phyloP scores from a whole-genome alignment of 257 asterid species.

The Euphrasia confusa region DNA sequence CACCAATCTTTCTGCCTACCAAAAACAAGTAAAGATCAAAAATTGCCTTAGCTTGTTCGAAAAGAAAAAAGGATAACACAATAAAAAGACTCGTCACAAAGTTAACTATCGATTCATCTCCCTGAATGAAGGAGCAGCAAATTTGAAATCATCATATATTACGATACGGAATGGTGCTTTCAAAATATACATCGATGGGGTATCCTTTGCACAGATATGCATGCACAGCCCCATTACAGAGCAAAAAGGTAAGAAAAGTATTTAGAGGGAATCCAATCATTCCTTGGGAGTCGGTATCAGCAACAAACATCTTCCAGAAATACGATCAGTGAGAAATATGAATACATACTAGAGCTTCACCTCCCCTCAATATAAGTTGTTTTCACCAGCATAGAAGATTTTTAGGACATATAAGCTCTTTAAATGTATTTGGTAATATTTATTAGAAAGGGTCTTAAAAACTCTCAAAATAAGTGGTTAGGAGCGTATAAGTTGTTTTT shows the following conservation, averaged over 20 bases:
- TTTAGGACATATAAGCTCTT: too few relatives aligned
- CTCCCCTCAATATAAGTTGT: not conserved
- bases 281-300: slow-evolving; percentile 17
- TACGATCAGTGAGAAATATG: slow-evolving; percentile 5
- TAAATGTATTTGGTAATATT: too few relatives aligned
- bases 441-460: too few relatives aligned
- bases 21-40: slow-evolving; percentile 15
- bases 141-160: slow-evolving; percentile 7
- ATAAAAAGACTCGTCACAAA: slow-evolving; percentile 4
- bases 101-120: slow-evolving; percentile 8
- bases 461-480: too few relatives aligned
- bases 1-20: slow-evolving; percentile 10
- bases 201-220: slow-evolving; percentile 7
- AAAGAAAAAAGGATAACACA: slow-evolving; percentile 1
- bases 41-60: slow-evolving; percentile 10
- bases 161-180: slow-evolving; percentile 13
- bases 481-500: too few relatives aligned
- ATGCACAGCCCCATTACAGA: slow-evolving; percentile 1
- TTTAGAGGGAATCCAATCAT: not conserved
- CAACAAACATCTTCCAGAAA: slow-evolving; percentile 14
- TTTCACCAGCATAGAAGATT: too few relatives aligned
- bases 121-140: slow-evolving; percentile 13
- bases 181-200: not conserved
- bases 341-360: slow-evolving; percentile 3
- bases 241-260: slow-evolving; percentile 2